A percentile compares a stretch with the other conserved stretches of the same genome.
These are phyloP conservation scores for Solanum acaule DNA, from an alignment of 257 asterid genomes.

Conservation along the genomic window DNA sequence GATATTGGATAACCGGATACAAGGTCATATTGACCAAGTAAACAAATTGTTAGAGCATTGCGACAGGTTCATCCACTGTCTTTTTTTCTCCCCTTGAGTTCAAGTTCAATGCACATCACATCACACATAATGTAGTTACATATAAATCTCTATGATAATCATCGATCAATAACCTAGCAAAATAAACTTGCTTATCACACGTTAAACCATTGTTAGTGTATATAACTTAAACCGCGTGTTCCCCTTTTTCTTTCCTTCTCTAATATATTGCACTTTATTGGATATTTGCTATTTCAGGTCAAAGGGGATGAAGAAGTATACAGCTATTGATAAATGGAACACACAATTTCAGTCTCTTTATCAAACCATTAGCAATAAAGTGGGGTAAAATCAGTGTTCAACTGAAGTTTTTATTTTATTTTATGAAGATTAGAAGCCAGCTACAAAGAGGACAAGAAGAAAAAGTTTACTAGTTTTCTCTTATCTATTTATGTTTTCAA, in stretches of 20 bases:
- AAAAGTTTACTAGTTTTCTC: neutral
- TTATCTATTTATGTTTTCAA: neutral
- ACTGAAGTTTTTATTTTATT: neutral
- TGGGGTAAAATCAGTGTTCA: constrained; percentile 31
- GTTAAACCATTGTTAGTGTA: neutral
- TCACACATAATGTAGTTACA: neutral
- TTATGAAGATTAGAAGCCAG: neutral
- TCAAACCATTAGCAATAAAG: constrained; percentile 71
- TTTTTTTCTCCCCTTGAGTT: neutral
- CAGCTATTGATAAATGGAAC: constrained; percentile 93
- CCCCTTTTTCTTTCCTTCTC: neutral
- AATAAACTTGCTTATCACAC: neutral
- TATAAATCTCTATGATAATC: neutral
- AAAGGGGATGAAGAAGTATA: constrained; percentile 89
- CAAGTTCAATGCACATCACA: neutral
- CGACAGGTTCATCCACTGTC: constrained; percentile 46
- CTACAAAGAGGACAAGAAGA: neutral
- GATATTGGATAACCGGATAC: constrained; percentile 77
- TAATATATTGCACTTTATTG: neutral
- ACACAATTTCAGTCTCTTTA: constrained; percentile 75
- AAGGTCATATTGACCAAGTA: constrained; percentile 96
- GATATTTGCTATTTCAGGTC: constrained; percentile 33
- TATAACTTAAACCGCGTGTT: neutral
- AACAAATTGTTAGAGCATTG: constrained; percentile 80
- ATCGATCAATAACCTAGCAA: neutral